Evolutionary conservation across 371 early-diverging fungal genomes (phyloP).

Genomic region (Mucor plumbeus): DNA sequence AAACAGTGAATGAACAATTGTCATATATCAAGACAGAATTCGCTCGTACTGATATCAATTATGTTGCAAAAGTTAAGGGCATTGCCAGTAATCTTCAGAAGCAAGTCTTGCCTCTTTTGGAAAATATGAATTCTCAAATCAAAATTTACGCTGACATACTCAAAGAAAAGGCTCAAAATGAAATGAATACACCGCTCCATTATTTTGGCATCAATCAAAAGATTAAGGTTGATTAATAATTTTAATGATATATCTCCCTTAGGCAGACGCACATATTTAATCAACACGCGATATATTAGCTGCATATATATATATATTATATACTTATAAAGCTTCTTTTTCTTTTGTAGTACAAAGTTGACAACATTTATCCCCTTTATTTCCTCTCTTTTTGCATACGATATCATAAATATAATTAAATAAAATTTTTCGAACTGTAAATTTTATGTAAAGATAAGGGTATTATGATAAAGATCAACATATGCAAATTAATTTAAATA

Average conservation of each 20-base stretch:
- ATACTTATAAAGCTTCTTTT: neutral
- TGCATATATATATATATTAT: neutral
- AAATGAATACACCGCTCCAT: constrained; percentile 30
- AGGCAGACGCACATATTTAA: neutral
- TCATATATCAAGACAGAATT: constrained; percentile 47
- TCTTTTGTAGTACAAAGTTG: neutral
- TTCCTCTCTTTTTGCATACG: neutral
- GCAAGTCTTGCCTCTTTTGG: constrained; percentile 62
- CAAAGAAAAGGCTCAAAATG: constrained; percentile 30
- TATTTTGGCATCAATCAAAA: constrained; percentile 30
- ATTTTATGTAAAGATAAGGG: neutral
- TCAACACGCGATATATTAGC: no score
- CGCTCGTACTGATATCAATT: constrained; percentile 50
- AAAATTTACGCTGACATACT: constrained; percentile 28
- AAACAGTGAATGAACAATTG: constrained; percentile 52
- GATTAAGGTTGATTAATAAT: constrained; percentile 15
- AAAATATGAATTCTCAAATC: constrained; percentile 46
- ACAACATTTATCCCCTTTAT: neutral
- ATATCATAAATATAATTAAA: neutral
- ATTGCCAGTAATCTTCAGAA: constrained; percentile 51
- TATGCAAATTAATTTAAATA: no score
- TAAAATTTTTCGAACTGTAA: neutral
- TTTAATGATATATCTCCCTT: no score
- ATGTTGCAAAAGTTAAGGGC: constrained; percentile 57
- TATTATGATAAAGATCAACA: no score